phyloP scores from a whole-genome alignment of 2,329 filamentous ascomycete genomes.

The Xylaria sp. region DNA sequence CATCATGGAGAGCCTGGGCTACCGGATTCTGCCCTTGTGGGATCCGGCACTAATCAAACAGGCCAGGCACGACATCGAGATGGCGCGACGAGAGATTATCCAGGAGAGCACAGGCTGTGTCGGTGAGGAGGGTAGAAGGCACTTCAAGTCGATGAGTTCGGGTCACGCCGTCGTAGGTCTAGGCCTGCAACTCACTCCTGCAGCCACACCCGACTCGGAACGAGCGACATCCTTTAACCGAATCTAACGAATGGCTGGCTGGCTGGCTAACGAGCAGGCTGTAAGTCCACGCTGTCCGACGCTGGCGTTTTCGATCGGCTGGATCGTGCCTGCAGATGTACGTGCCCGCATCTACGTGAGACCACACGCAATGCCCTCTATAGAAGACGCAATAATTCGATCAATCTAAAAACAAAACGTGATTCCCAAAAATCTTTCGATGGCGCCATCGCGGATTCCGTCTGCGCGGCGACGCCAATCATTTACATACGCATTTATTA shows the following conservation, averaged over 20 bases:
- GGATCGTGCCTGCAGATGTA: constrained; percentile 19
- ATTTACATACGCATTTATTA: constrained; percentile 40
- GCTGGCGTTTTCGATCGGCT: constrained; percentile 8
- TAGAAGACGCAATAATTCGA: constrained; percentile 11
- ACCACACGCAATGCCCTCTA: constrained; percentile 18
- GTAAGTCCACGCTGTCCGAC: constrained; percentile 13
- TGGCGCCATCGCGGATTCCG: constrained; percentile 25
- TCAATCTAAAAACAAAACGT: background rate
- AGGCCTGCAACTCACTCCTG: constrained; percentile 56
- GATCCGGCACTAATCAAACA: constrained; percentile 66
- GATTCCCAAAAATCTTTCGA: background rate
- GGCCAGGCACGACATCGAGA: constrained; percentile 72
- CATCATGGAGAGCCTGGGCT: constrained; percentile 72
- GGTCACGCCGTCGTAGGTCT: constrained; percentile 55
- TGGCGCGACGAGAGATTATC: constrained; percentile 59
- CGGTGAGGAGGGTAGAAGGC: constrained; percentile 44
- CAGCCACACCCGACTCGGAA: constrained; percentile 52
- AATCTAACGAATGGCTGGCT: constrained; percentile 20
- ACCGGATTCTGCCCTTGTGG: constrained; percentile 71
- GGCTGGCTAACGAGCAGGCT: background rate
- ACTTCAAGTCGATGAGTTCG: constrained; percentile 55
- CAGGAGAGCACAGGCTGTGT: constrained; percentile 39
- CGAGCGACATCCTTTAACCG: constrained; percentile 38
- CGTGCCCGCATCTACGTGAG: constrained; percentile 10
- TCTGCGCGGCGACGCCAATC: constrained; percentile 25